A percentile compares a stretch with the other conserved stretches of the same genome.
Conservation (phyloP, 768 basidiomycete species). For the Suillus hirtellus region DNA sequence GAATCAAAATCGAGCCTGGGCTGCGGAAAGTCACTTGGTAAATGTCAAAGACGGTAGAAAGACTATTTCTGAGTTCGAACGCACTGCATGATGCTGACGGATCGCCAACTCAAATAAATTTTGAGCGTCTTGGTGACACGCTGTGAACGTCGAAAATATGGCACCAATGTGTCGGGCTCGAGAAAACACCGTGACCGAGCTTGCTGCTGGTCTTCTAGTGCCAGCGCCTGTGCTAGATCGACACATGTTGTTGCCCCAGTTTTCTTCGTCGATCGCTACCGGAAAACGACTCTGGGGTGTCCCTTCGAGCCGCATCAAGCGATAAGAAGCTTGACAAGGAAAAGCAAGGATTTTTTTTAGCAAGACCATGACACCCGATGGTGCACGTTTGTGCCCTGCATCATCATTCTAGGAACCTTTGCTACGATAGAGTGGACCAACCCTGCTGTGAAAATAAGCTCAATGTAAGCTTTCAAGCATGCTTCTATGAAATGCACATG, state of each 20-base stretch:
- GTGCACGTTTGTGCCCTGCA: neutral
- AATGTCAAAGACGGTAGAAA: neutral
- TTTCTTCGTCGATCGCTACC: neutral
- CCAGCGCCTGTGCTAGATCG: neutral
- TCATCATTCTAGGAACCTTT: neutral
- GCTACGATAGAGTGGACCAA: neutral
- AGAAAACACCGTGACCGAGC: neutral
- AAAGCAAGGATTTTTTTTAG: neutral
- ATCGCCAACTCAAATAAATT: neutral
- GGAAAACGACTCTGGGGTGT: neutral
- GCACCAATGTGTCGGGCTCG: too few species aligned
- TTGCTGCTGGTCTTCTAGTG: constrained; percentile 1
- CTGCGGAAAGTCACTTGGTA: neutral
- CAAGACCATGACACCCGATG: neutral
- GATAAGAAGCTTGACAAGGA: neutral
- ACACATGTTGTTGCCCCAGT: neutral
- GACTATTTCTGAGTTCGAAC: neutral
- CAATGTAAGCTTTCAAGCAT: neutral
- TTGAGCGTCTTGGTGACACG: neutral
- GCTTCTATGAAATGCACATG: constrained; percentile 6
- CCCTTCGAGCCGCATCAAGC: neutral
- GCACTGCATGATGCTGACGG: neutral
- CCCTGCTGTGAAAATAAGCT: constrained; percentile 10
- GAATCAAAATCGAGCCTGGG: neutral
- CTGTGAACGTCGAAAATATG: neutral